A percentile compares a stretch with the other conserved stretches of the same genome.
Evolutionary conservation across 83 land plant genomes (phyloP).

Genomic region (Diphasiastrum complanatum): DNA sequence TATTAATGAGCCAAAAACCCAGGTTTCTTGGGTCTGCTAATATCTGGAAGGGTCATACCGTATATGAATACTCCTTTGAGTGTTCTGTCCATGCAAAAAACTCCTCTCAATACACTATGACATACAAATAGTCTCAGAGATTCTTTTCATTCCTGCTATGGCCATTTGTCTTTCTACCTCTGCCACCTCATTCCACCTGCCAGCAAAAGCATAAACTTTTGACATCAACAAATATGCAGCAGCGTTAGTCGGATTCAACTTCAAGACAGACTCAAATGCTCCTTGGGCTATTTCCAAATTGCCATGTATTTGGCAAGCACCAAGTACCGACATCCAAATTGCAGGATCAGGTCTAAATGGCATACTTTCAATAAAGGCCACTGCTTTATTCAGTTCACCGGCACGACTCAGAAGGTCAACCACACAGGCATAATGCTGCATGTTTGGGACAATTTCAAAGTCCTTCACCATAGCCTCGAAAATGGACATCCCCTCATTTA

Average conservation of each 20-base stretch:
- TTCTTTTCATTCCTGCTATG: no score
- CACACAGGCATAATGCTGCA: constrained; percentile 9
- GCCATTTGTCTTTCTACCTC: no score
- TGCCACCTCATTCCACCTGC: not conserved
- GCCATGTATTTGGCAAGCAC: constrained; percentile 1
- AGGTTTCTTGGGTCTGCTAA: no score
- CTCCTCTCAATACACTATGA: no score
- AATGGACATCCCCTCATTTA: constrained; percentile 37
- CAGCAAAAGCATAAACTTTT: constrained; percentile 1
- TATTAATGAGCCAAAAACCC: no score
- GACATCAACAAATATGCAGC: constrained; percentile 4
- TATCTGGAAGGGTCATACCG: no score
- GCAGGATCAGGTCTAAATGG: not conserved
- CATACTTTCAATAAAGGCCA: constrained; percentile 8
- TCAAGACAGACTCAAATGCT: constrained; percentile 1
- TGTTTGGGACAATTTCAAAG: constrained; percentile 4
- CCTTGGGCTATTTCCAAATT: constrained; percentile 3
- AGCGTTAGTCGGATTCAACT: not conserved
- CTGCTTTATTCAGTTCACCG: constrained; percentile 8
- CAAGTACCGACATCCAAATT: constrained; percentile 8
- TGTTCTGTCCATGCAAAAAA: no score
- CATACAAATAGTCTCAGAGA: no score
- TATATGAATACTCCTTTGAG: no score
- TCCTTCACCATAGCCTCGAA: constrained; percentile 1
- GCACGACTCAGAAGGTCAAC: not conserved